Evolutionary conservation across 192 early-diverging fungal species (phyloP).

Genomic region (Rhizophagus sp.): DNA sequence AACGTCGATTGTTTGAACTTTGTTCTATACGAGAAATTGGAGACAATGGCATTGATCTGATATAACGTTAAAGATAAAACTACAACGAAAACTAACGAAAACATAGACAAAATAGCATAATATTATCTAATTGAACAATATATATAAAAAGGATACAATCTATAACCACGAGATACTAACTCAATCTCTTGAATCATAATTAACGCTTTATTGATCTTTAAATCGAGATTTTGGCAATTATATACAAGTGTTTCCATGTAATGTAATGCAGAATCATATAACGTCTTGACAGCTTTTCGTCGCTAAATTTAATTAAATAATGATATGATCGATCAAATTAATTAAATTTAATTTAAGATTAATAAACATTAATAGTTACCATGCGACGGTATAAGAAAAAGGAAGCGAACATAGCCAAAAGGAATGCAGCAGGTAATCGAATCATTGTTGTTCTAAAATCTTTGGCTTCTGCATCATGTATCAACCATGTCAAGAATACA

Average conservation of each 20-base stretch:
- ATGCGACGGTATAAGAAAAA: conserved; percentile 43
- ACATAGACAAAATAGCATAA: background rate
- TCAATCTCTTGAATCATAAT: conserved; percentile 66
- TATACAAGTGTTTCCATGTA: conserved; percentile 44
- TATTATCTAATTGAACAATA: background rate
- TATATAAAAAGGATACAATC: conserved; percentile 33
- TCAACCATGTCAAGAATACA: conserved; percentile 30
- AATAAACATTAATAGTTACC: conserved; percentile 33
- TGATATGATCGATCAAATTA: conserved; percentile 6
- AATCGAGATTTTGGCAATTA: conserved; percentile 50
- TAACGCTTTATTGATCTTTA: conserved; percentile 51
- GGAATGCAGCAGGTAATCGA: conserved; percentile 22
- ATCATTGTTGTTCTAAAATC: conserved; percentile 13
- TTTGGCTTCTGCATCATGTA: conserved; percentile 15
- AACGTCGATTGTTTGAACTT: conserved; percentile 50
- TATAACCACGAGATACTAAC: conserved; percentile 62
- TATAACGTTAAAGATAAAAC: background rate
- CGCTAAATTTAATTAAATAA: conserved; percentile 33
- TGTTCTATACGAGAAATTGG: conserved; percentile 67
- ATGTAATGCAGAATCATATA: conserved; percentile 46
- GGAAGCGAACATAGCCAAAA: conserved; percentile 31
- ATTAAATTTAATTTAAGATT: background rate
- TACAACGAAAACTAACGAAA: background rate
- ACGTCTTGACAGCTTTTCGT: conserved; percentile 45
- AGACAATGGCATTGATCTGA: conserved; percentile 50